Conservation (phyloP, 1,284 basidiomycete genomes). For the Bothia castanella region DNA sequence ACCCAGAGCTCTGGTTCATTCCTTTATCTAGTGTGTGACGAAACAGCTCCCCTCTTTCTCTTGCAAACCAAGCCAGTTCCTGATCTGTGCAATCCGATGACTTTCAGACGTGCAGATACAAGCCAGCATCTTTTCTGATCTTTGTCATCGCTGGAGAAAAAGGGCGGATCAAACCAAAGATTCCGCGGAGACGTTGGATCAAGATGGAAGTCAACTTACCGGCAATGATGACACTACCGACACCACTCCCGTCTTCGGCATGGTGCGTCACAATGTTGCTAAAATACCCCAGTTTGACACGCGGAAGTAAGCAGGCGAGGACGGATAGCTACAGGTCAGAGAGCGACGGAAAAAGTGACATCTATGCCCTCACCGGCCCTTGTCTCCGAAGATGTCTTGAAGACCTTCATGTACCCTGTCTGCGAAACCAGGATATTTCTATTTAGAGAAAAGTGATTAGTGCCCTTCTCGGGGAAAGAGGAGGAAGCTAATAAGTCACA, state of each 20-base stretch:
- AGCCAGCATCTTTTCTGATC: conserved; percentile 48
- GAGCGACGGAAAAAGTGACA: neutral
- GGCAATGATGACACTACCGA: conserved; percentile 94
- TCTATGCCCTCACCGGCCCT: conserved; percentile 64
- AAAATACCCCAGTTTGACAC: neutral
- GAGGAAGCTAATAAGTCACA: conserved; percentile 29
- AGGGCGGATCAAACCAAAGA: conserved; percentile 1
- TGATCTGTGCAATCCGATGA: neutral
- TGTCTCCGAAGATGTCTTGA: conserved; percentile 90
- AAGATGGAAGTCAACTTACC: conserved; percentile 47
- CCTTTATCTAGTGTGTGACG: conserved; percentile 9
- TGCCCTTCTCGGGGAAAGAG: conserved; percentile 5
- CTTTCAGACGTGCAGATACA: conserved; percentile 36
- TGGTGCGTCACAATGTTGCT: conserved; percentile 86
- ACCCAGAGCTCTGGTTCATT: conserved; percentile 5
- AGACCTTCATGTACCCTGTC: conserved; percentile 87
- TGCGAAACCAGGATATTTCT: conserved; percentile 95
- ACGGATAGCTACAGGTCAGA: neutral
- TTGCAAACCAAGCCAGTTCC: neutral
- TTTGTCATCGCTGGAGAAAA: conserved; percentile 56
- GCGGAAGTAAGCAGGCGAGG: neutral
- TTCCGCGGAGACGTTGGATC: neutral
- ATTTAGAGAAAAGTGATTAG: conserved; percentile 8
- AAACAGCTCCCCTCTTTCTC: neutral
- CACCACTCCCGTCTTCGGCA: conserved; percentile 93